Evolutionary conservation across 1,284 basidiomycete genomes (phyloP).

Genomic region (Macrocystidia cucumis): DNA sequence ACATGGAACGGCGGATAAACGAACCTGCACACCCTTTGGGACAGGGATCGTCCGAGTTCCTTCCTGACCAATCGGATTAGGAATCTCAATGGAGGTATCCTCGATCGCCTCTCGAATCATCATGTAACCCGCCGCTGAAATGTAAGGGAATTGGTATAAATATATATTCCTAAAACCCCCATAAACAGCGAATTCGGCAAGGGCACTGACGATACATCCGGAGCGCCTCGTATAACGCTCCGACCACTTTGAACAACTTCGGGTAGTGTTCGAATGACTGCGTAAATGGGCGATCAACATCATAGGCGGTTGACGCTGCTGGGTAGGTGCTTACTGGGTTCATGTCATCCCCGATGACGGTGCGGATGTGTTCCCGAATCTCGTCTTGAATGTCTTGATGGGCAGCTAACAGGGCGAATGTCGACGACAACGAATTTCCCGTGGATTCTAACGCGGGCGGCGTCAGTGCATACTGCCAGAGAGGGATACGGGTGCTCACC

Average conservation of each 20-base stretch:
- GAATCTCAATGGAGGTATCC: conserved; percentile 22
- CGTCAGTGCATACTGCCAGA: background rate
- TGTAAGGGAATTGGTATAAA: conserved; percentile 4
- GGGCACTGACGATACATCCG: conserved; percentile 41
- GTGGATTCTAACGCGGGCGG: conserved; percentile 39
- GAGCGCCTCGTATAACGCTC: conserved; percentile 35
- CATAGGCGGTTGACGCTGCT: background rate
- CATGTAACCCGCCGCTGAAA: conserved; percentile 20
- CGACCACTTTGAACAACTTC: conserved; percentile 36
- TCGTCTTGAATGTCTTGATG: conserved; percentile 40
- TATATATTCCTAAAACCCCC: conserved; percentile 1
- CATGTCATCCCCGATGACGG: conserved; percentile 28
- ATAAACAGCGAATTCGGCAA: conserved; percentile 9
- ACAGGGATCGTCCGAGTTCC: conserved; percentile 19
- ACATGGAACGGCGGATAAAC: conserved; percentile 2
- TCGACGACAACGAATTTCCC: conserved; percentile 37
- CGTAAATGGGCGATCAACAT: background rate
- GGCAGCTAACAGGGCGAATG: conserved; percentile 36
- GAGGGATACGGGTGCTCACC: conserved; percentile 20
- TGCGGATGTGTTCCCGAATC: conserved; percentile 34
- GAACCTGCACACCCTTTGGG: conserved; percentile 19
- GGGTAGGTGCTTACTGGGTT: conserved; percentile 26
- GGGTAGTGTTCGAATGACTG: conserved; percentile 35
- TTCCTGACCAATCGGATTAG: conserved; percentile 21
- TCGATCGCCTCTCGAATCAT: conserved; percentile 22